These are phyloP conservation scores for Phytopythium chamaehyphon DNA, from an alignment of 352 stramenopile species.

Conservation along the genomic window DNA sequence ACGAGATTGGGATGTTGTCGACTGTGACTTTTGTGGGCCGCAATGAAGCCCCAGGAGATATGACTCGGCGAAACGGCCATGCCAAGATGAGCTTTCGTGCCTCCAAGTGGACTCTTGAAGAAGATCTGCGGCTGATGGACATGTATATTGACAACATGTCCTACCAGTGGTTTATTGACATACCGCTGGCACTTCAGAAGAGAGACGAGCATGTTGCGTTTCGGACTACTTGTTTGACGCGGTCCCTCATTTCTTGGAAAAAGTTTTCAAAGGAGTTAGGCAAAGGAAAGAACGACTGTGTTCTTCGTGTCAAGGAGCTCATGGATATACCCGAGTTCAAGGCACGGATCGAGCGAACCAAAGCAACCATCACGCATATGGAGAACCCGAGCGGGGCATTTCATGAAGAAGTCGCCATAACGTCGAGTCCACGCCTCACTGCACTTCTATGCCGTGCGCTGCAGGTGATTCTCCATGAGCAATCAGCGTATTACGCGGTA, in stretches of 20 bases:
- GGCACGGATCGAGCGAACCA: conserved; percentile 54
- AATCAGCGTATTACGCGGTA: conserved; percentile 61
- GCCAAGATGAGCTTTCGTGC: conserved; percentile 51
- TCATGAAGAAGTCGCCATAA: conserved; percentile 59
- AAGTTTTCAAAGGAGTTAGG: conserved; percentile 45
- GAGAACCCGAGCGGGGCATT: conserved; percentile 74
- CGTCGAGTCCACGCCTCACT: conserved; percentile 53
- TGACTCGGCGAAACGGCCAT: conserved; percentile 39
- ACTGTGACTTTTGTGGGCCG: conserved; percentile 20
- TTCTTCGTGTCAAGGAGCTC: conserved; percentile 66
- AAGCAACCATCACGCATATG: conserved; percentile 49
- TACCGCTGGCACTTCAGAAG: conserved; percentile 64
- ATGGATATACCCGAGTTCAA: conserved; percentile 55
- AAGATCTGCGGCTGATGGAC: conserved; percentile 65
- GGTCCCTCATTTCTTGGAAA: conserved; percentile 75
- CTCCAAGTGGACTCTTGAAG: conserved; percentile 56
- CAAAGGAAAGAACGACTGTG: conserved; percentile 64
- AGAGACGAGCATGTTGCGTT: conserved; percentile 66
- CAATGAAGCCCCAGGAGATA: conserved; percentile 33
- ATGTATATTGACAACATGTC: conserved; percentile 73
- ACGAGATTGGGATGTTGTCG: conserved; percentile 11
- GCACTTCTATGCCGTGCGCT: conserved; percentile 63
- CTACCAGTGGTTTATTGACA: conserved; percentile 71
- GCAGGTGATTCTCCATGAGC: conserved; percentile 80
- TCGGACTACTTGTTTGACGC: conserved; percentile 41